Evolutionary conservation across 2,329 filamentous ascomycete species (phyloP), one percentile per base, ranked within the genome.

Genomic region (Aspergillus sp.): DNA sequence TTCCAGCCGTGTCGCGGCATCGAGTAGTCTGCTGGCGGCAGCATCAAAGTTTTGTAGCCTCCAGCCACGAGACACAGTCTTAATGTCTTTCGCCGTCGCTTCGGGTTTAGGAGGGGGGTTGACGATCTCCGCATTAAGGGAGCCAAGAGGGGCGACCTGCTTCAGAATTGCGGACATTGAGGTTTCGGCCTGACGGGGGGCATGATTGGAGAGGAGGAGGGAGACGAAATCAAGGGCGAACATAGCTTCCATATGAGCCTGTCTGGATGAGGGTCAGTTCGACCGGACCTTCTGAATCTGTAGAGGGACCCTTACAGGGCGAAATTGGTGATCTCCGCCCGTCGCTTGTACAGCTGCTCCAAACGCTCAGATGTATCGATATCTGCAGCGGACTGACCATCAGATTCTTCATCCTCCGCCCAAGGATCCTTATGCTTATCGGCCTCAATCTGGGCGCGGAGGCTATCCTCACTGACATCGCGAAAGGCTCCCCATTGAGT

Each of bases 171-270:
- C 80, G 1, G 88, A 90, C 56, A 96, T 81, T 4, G 89, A 89
- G 44, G 78, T 71, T 60, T 84, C 79, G 4, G 87, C 89, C 58
- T 86, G 83, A 8, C 81, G 82, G 0, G 89, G 88, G n/a, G 79
- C 79, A 65, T 94, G 83, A 68, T 91, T 92, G n/a, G 89, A 90
- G 14, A 94, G 78, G 1, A 95, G 79, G 6, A 95, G 81, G 26
- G 91, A 95, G 51, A 95, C 75, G 62, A 92, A 89, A 68, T 96
- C 90, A 62, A 95, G 83, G 6, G 86, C 84, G 54, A 89, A 79
- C 65, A 88, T 78, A 38, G 74, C 65, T 60, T 77, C 74, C 64
- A 73, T 72, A 50, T 76, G 73, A 30, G 74, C 72, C 59, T 74
- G 69, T 47, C 75, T 77, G 52, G 33, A 51, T 16, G 13, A 16